A percentile compares a stretch with the other conserved stretches of the same genome.
Conservation (phyloP, 2,329 filamentous ascomycete genomes). For the Trichoderma sp. region DNA sequence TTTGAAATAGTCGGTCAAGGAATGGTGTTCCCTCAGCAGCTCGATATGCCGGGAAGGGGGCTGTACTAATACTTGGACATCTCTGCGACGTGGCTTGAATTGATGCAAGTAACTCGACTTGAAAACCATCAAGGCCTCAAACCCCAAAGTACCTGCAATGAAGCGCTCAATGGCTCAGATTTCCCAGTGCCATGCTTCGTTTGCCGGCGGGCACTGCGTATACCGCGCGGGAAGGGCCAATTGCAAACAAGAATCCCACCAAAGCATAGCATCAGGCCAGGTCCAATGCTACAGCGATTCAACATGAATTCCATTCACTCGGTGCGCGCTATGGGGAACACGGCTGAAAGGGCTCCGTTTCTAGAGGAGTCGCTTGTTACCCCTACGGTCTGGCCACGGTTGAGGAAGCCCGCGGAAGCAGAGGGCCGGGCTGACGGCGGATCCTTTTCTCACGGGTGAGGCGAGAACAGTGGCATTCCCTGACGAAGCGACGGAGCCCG, state of each 20-base stretch:
- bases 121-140: background rate
- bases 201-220: background rate
- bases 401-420: background rate
- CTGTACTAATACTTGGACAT: background rate
- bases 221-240: background rate
- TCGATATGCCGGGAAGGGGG: constrained; percentile 21
- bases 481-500: background rate
- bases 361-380: background rate
- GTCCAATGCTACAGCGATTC: background rate
- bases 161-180: background rate
- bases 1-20: background rate
- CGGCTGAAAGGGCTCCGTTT: background rate
- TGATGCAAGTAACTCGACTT: constrained; percentile 2
- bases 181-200: background rate
- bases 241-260: background rate
- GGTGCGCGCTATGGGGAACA: background rate
- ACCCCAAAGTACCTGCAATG: background rate
- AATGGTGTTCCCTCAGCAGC: constrained; percentile 2
- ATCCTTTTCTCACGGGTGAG: background rate
- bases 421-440: background rate
- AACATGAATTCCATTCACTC: background rate
- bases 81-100: constrained; percentile 5
- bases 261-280: background rate
- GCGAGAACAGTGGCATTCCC: background rate
- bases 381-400: background rate